Percentiles rank a stretch among this genome's conserved stretches.
Conservation (phyloP, 2,329 filamentous ascomycete species). For the Fusarium tricinctum region DNA sequence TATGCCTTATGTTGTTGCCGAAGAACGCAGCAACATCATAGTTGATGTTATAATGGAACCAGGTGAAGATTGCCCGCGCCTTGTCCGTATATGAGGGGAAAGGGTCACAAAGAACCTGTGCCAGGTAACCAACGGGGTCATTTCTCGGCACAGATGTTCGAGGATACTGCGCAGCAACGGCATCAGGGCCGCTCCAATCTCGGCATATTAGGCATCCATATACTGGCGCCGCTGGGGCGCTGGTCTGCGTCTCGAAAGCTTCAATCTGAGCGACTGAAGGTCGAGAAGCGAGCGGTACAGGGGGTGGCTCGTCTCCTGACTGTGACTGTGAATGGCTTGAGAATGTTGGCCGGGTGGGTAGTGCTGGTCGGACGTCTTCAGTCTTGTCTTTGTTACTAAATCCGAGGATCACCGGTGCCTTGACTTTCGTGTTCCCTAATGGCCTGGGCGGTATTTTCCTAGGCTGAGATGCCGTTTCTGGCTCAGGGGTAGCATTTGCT, state of each 20-base stretch:
- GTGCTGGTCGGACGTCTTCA: conserved; percentile 28
- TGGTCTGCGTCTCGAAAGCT: conserved; percentile 55
- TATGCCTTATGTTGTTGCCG: conserved; percentile 73
- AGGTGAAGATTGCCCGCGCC: conserved; percentile 91
- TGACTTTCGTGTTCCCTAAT: conserved; percentile 34
- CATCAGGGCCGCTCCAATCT: conserved; percentile 87
- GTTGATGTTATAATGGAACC: conserved; percentile 92
- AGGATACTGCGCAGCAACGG: conserved; percentile 82
- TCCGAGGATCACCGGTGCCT: conserved; percentile 36
- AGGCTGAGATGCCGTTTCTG: conserved; percentile 23
- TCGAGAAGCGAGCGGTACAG: conserved; percentile 66
- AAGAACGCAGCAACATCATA: conserved; percentile 90
- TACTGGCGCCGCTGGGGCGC: conserved; percentile 45
- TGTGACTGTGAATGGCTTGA: conserved; percentile 25
- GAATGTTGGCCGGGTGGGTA: conserved; percentile 36
- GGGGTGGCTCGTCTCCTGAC: conserved; percentile 62
- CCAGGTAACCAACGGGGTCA: conserved; percentile 79
- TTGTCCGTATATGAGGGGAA: conserved; percentile 91
- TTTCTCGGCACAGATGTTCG: conserved; percentile 75
- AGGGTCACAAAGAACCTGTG: conserved; percentile 80
- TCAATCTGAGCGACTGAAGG: conserved; percentile 67
- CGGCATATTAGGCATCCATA: conserved; percentile 82
- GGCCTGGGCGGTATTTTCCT: conserved; percentile 39
- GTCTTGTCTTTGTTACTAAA: conserved; percentile 30
- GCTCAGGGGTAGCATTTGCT: conserved; percentile 26